Evolutionary conservation across 2,329 filamentous ascomycete species (phyloP), one percentile per base, ranked within the genome.

Genomic region (Paraphoma chrysanthemicola): DNA sequence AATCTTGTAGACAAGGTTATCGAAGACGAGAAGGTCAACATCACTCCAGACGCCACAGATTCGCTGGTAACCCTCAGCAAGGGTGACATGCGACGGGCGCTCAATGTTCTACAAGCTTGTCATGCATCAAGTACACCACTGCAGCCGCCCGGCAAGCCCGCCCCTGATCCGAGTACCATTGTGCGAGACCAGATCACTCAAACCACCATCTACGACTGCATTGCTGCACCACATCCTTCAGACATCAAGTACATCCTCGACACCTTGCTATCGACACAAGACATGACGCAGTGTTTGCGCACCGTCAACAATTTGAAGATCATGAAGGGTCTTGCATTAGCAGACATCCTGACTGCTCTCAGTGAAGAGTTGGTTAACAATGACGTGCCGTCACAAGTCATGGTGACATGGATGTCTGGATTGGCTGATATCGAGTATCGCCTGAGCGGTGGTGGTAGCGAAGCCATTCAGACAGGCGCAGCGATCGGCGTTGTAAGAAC

Each of bases 81-180:
- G 76, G 95, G 95, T 50, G 95, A 99, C 73, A 99, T 99, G 95
- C 86, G 95, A 71, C 83, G 95, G 62, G 93, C 95, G 0, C 78
- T 99, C 65, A 99, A 99, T 71, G 95, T 99, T 9, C 83, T 99
- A 29, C 95, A 99, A 79, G 95, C 95, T 8, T 99, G 95, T 66
- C 92, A 98, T 75, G 95, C 95, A 33, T 96, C 93, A 59, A 96
- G 92, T 87, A 86, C 82, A 81, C 82, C 82, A 4, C 71, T 85
- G 14, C 79, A 81, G 18, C 70, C 78, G 6, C 80, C 81, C 1
- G 81, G 83, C n/a, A 74, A 81, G 57, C 76, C 77, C 45, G 75
- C 78, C 12, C 70, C 75, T 6, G 75, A 80, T 42, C 83, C 59
- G 81, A 90, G 60, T 82, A 85, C 78, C 51, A 87, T 93, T 29